Percentiles rank a stretch among this genome's conserved stretches.
Evolutionary conservation across 2,329 filamentous ascomycete genomes (phyloP).

Genomic region (Talaromyces sp.): DNA sequence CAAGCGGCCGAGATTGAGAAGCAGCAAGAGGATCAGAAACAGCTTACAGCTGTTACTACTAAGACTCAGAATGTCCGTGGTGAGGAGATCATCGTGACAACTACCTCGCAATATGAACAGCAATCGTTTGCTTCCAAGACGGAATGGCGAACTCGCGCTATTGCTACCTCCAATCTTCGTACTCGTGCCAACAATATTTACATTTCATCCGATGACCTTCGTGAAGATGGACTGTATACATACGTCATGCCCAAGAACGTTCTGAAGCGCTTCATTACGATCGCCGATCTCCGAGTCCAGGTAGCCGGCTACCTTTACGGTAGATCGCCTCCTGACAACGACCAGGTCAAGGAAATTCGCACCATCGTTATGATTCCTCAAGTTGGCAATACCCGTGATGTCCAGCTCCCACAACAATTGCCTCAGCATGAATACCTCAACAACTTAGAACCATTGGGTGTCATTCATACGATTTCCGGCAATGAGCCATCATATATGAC

Average conservation of each 20-base stretch:
- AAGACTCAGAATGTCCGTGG: conserved; percentile 97
- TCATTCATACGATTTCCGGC: conserved; percentile 93
- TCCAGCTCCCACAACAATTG: conserved; percentile 82
- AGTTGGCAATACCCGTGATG: conserved; percentile 85
- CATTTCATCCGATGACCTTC: conserved; percentile 90
- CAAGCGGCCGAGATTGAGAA: conserved; percentile 98
- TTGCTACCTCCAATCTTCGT: conserved; percentile 90
- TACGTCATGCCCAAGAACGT: conserved; percentile 99
- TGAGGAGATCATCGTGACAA: conserved; percentile 97
- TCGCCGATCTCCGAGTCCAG: conserved; percentile 92
- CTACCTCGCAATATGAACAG: conserved; percentile 95
- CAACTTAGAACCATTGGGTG: conserved; percentile 79
- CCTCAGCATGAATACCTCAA: conserved; percentile 89
- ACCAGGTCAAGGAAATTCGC: conserved; percentile 93
- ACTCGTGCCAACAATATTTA: conserved; percentile 98
- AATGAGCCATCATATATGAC: conserved; percentile 97
- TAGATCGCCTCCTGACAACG: conserved; percentile 84
- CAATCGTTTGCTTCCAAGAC: conserved; percentile 98
- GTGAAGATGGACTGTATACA: conserved; percentile 79
- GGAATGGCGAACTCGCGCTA: conserved; percentile 94
- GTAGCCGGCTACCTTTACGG: conserved; percentile 96
- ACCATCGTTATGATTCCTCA: conserved; percentile 98
- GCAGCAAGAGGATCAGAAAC: conserved; percentile 93
- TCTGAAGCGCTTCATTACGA: conserved; percentile 95
- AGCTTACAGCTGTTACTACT: conserved; percentile 93